phyloP scores from a whole-genome alignment of 1,139 yeast species.

The Wickerhamomyces sp. region DNA sequence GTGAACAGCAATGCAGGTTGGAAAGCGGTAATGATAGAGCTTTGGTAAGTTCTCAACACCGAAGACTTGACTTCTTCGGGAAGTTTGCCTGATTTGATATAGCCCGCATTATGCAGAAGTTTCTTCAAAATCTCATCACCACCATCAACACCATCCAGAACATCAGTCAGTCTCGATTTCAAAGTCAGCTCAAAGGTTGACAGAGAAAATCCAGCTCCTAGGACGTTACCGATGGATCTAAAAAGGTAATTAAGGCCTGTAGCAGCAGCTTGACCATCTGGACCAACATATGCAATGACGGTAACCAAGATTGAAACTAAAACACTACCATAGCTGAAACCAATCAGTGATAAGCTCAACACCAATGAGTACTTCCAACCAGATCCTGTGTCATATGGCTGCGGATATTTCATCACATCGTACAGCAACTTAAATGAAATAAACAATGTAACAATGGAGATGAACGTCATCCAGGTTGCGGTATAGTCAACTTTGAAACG shows the following conservation, averaged over 20 bases:
- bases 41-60: neutral
- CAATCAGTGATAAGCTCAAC: constrained; percentile 23
- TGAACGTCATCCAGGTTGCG: constrained; percentile 12
- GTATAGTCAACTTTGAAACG: constrained; percentile 1
- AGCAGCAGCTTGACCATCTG: constrained; percentile 32
- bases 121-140: constrained; percentile 5
- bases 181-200: constrained; percentile 21
- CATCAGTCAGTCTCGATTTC: neutral
- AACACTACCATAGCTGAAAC: constrained; percentile 37
- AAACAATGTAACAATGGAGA: constrained; percentile 17
- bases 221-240: constrained; percentile 39
- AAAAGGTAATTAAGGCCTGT: constrained; percentile 22
- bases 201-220: constrained; percentile 38
- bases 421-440: constrained; percentile 19
- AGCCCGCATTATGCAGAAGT: neutral
- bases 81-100: neutral
- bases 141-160: constrained; percentile 1
- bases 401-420: constrained; percentile 9
- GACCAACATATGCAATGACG: constrained; percentile 34
- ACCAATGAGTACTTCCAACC: constrained; percentile 1
- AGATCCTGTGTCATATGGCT: constrained; percentile 3
- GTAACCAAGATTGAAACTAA: constrained; percentile 36
- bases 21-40: neutral
- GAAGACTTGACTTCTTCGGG: neutral
- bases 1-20: neutral